These are phyloP conservation scores for Lachnellula suecica DNA, from an alignment of 2,329 filamentous ascomycete species.

Conservation along the genomic window DNA sequence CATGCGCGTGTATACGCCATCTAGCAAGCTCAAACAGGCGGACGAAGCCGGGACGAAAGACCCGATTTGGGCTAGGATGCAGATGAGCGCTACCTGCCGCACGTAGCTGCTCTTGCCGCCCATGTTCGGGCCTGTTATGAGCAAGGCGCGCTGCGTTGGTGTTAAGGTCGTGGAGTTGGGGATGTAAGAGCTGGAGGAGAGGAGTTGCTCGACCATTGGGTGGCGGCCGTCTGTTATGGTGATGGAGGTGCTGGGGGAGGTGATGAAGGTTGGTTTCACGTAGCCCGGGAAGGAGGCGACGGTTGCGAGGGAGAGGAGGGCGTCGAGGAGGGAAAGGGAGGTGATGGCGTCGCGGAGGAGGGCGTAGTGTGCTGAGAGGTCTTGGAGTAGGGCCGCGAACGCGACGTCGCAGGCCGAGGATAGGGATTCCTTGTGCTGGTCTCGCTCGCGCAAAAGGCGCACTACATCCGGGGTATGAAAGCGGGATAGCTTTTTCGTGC, in stretches of 20 bases:
- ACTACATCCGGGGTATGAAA: conserved; percentile 95
- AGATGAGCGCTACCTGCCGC: conserved; percentile 84
- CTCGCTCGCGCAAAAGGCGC: conserved; percentile 78
- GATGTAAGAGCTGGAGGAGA: conserved; percentile 84
- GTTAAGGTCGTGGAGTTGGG: conserved; percentile 80
- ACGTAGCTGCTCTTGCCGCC: conserved; percentile 98
- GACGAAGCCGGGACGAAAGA: conserved; percentile 85
- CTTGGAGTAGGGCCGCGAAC: conserved; percentile 68
- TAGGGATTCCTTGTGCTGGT: conserved; percentile 92
- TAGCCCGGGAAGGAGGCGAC: conserved; percentile 88
- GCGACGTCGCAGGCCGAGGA: conserved; percentile 88
- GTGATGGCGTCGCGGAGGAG: conserved; percentile 85
- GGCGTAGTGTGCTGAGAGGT: conserved; percentile 84
- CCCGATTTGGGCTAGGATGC: conserved; percentile 92
- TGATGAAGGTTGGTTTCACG: conserved; percentile 67
- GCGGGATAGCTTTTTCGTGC: conserved; percentile 86
- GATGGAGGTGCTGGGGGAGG: conserved; percentile 58
- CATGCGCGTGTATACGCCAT: conserved; percentile 95
- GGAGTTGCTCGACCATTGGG: conserved; percentile 91
- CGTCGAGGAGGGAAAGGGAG: conserved; percentile 83
- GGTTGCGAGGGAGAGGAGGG: conserved; percentile 80
- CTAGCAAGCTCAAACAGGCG: conserved; percentile 75
- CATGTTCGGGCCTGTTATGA: conserved; percentile 98
- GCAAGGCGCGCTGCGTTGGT: conserved; percentile 50
- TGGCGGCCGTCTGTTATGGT: conserved; percentile 76